Base-by-base conservation (phyloP, 164 flowering plant species). In the Sextonia rubra region DNA sequence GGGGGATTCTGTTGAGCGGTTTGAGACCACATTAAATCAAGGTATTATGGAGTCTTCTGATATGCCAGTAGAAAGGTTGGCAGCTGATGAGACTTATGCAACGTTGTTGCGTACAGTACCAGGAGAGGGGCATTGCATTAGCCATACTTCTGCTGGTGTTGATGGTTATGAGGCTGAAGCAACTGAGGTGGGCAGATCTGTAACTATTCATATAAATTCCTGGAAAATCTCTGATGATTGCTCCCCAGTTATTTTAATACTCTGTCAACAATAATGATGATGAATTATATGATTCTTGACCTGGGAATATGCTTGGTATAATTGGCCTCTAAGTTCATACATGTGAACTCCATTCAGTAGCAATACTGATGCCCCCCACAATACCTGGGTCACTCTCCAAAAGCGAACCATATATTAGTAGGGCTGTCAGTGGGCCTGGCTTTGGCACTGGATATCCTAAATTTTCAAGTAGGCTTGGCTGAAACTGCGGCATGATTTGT, bases 1-100 rank as follows among this genome's bases (percentile, higher is more conserved):
- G 14, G 67, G 67, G 7, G 14, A 26, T 64, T 8, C 44, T 7
- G 11, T 26, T 25, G 44, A 64, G 37, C 67, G 14, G 67, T 25
- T 64, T 29, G 32, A 26, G 44, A 64, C 20, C 11, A 44, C 67
- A 64, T 29, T 64, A 64, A 64, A 64, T 29, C 22, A 15, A 64
- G 67, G 67, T 15, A 27, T 29, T 26, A 20, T 9, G 32, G 67
- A 27, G 14, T 64, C 67, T 64, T 64, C 67, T 64, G 67, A 64
- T 64, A 26, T 12, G 18, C 24, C 11, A 64, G 67, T 8, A 4
- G 67, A 26, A 18, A 14, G 15, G 15, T 64, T n/a, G 15, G 37
- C 3, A 15, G 23, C 8, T 26, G 67, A 64, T 26, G 67, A 29
- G 27, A 18, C n/a, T 17, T 44, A 29, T 29, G 67, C 47, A 18